Evolutionary conservation across 164 flowering plant species (phyloP), one percentile per base, ranked within the genome.

Genomic region (Vitis riparia): DNA sequence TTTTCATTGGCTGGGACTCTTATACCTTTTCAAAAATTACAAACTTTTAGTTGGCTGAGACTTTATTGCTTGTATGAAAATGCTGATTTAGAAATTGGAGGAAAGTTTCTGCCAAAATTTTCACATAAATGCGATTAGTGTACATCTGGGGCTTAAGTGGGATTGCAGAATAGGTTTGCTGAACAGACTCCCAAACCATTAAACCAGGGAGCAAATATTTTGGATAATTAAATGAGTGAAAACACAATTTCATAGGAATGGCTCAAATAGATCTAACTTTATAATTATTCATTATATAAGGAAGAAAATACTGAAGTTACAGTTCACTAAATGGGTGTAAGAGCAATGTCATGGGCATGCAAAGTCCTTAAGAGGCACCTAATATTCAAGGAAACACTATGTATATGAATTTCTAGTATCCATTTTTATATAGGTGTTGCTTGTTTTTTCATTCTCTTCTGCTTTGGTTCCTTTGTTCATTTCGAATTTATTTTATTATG

Each of bases 401-500:
- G 44, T 37, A 37, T 37, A 23, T 1, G 27, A 37, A 37, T 37
- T 37, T 37, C 44, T 6, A 37, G 7, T 37, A 37, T 37, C 44
- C 44, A 37, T 37, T 55, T n/a, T 16, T 14, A 19, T 59, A 4
- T 14, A n/a, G 8, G 14, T 66, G 44, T 44, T 27, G 19, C 15
- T 23, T 55, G 29, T 50, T 50, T 12, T 29, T 29, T 11, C 27
- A 11, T 44, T 68, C 8, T 48, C 27, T 51, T 19, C 8, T 14
- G 13, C 6, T 16, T 29, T 70, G 19, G 6, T 50, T 17, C 9
- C 14, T 48, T 66, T 71, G 37, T 59, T 47, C 27, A 64, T n/a
- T 16, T 73, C 51, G 27, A 14, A 37, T 9, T 49, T 67, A 10
- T 76, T 73, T 69, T 29, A 12, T 71, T 77, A 5, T 68, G 71